These are phyloP conservation scores for Cladochytrium tenue DNA, from an alignment of 371 early-diverging fungal species.

Conservation along the genomic window DNA sequence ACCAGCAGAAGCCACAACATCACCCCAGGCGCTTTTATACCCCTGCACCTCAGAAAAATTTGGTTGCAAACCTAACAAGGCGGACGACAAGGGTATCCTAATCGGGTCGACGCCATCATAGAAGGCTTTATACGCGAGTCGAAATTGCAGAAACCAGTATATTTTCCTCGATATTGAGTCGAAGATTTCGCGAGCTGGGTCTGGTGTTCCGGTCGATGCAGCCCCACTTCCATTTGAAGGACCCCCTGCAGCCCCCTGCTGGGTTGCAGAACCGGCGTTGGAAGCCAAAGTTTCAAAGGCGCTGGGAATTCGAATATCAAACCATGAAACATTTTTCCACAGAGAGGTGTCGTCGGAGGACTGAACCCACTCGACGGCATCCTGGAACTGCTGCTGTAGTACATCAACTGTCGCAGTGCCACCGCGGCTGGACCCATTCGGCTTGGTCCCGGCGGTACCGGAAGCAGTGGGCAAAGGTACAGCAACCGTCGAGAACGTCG, in stretches of 20 bases:
- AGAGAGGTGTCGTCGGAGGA: constrained; percentile 19
- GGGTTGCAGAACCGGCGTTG: not conserved
- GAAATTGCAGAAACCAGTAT: constrained; percentile 30
- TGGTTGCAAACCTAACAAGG: too few species aligned
- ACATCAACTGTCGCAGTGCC: too few species aligned
- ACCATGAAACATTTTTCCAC: constrained; percentile 34
- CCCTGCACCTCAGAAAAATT: too few species aligned
- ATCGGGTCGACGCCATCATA: constrained; percentile 32
- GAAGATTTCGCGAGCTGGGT: constrained; percentile 26
- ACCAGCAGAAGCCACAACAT: too few species aligned
- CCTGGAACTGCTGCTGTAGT: too few species aligned
- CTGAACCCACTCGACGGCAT: constrained; percentile 12
- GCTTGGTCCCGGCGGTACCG: too few species aligned
- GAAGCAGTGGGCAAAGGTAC: too few species aligned
- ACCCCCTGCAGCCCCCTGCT: not conserved
- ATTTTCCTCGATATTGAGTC: constrained; percentile 34
- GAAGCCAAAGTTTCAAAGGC: not conserved
- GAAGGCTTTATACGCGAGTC: constrained; percentile 24
- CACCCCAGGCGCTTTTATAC: too few species aligned
- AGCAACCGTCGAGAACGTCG: too few species aligned
- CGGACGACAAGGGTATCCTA: constrained; percentile 26
- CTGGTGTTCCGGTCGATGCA: constrained; percentile 1
- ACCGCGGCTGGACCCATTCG: too few species aligned
- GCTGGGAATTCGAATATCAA: not conserved
- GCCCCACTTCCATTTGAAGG: not conserved